Percentiles rank a stretch among this genome's conserved stretches.
Conservation (phyloP, 345 rosid genomes). For the Crucihimalaya himalaica region DNA sequence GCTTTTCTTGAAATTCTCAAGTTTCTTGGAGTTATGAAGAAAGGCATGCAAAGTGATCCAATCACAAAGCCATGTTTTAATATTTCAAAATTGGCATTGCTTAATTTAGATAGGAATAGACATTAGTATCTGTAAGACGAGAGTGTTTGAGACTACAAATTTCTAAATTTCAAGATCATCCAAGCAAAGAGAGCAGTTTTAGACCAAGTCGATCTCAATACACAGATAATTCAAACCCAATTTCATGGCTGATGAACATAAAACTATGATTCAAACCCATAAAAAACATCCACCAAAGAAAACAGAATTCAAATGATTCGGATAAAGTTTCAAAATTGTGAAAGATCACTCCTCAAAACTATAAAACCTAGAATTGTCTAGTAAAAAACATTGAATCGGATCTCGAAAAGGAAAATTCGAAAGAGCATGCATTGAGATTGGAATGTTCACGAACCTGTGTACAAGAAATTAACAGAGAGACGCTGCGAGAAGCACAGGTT, state of each 20-base stretch:
- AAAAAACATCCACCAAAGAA: neutral
- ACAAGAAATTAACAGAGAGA: constrained; percentile 3
- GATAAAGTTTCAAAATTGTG: neutral
- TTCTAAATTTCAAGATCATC: constrained; percentile 12
- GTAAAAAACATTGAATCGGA: neutral
- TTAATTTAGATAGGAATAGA: neutral
- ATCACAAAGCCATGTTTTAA: neutral
- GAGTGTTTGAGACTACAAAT: neutral
- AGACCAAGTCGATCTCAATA: too few species aligned
- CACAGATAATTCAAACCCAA: neutral
- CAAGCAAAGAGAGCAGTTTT: neutral
- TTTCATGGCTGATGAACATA: neutral
- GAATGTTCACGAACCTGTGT: constrained; percentile 35
- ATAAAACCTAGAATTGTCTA: constrained; percentile 9
- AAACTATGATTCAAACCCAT: neutral
- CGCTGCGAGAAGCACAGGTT: constrained; percentile 5
- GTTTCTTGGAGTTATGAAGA: neutral
- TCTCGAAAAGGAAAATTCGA: neutral
- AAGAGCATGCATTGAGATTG: constrained; percentile 21
- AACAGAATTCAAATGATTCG: neutral
- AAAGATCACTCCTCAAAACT: neutral
- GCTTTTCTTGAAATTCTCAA: neutral
- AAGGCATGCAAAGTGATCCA: constrained; percentile 3
- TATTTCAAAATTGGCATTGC: neutral
- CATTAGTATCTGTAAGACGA: neutral